Evolutionary conservation across 148 eudicot species (phyloP).

Genomic region (Arctostaphylos glauca): DNA sequence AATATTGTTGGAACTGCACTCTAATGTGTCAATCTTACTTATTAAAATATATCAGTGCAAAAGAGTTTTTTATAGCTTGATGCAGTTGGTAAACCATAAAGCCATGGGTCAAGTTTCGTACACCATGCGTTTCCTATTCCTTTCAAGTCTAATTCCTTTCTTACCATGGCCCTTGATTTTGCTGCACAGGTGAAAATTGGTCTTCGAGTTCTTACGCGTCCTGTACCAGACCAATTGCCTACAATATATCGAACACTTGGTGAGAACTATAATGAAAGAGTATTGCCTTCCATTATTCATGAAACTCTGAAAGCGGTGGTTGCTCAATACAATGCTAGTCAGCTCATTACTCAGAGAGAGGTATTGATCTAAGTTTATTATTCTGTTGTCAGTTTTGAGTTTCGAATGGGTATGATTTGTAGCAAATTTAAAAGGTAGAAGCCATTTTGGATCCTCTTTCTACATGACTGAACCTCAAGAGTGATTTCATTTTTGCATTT

Average conservation of each 20-base stretch:
- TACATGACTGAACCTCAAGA: neutral
- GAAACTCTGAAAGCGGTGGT: conserved; percentile 95
- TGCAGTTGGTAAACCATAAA: neutral
- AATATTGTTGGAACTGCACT: neutral
- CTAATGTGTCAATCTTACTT: neutral
- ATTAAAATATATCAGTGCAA: neutral
- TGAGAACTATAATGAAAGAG: conserved; percentile 87
- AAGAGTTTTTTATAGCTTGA: neutral
- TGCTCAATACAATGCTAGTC: conserved; percentile 97
- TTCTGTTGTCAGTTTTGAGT: neutral
- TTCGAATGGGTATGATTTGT: neutral
- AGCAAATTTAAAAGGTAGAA: neutral
- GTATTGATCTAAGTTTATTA: conserved; percentile 29
- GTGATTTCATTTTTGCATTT: neutral
- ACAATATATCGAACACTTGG: conserved; percentile 89
- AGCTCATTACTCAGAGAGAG: conserved; percentile 97
- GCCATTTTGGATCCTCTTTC: neutral
- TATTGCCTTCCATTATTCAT: conserved; percentile 85
- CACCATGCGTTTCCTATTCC: neutral
- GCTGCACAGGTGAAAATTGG: conserved; percentile 75
- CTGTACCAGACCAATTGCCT: conserved; percentile 64
- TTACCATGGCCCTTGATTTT: conserved; percentile 13
- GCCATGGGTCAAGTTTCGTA: neutral
- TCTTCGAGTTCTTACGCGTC: conserved; percentile 95
- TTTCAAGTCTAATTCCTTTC: conserved; percentile 4